These are phyloP conservation scores for Mycena vitilis DNA, from an alignment of 768 basidiomycete species.

Conservation along the genomic window DNA sequence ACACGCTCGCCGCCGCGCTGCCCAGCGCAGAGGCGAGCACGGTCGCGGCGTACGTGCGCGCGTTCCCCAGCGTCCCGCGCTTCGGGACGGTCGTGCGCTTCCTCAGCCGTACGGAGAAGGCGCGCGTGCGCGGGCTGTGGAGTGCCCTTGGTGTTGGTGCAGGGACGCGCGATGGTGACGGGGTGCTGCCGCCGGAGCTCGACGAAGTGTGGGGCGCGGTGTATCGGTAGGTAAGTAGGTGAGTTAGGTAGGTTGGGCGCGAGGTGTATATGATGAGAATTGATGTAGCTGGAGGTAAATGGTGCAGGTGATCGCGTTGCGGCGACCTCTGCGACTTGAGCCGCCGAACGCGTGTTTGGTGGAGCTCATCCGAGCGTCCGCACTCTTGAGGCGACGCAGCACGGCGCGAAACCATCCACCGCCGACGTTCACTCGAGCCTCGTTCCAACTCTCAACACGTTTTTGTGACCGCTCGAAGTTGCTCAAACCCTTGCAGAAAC, in stretches of 20 bases:
- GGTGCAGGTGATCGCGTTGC: constrained; percentile 14
- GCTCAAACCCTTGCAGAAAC: neutral
- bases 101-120: constrained; percentile 67
- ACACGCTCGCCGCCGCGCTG: constrained; percentile 56
- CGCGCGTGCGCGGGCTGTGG: constrained; percentile 60
- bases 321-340: neutral
- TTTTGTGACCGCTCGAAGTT: neutral
- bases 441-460: neutral
- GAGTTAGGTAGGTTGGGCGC: neutral
- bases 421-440: neutral
- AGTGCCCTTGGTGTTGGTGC: constrained; percentile 46
- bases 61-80: constrained; percentile 66
- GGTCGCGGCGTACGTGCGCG: constrained; percentile 61
- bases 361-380: neutral
- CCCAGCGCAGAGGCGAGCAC: constrained; percentile 29
- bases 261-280: neutral
- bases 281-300: neutral
- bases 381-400: neutral
- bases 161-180: constrained; percentile 30
- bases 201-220: constrained; percentile 30
- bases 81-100: constrained; percentile 75
- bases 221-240: constrained; percentile 29
- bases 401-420: neutral
- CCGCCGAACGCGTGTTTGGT: neutral
- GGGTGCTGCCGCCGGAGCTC: constrained; percentile 17